Evolutionary conservation across 208 protist species (phyloP).

Genomic region (Trypanosoma avium): DNA sequence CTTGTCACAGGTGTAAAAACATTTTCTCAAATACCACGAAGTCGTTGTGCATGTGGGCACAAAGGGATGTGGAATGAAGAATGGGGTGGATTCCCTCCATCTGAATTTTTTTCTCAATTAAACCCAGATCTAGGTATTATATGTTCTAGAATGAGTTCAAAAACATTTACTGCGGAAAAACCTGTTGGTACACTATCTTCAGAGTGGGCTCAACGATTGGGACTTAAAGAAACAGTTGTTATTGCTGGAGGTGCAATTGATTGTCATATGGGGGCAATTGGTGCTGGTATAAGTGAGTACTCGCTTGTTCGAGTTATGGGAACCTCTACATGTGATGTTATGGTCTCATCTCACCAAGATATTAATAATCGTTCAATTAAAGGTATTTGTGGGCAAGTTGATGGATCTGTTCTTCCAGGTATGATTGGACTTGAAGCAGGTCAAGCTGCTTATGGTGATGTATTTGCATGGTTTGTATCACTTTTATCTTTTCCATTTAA

Average conservation of each 20-base stretch:
- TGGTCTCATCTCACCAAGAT: constrained; percentile 38
- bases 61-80: constrained; percentile 64
- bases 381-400: constrained; percentile 61
- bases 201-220: constrained; percentile 43
- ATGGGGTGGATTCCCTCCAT: constrained; percentile 55
- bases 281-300: constrained; percentile 45
- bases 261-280: constrained; percentile 53
- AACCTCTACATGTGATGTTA: constrained; percentile 72
- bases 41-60: constrained; percentile 55
- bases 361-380: constrained; percentile 30
- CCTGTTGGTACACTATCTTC: constrained; percentile 38
- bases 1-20: constrained; percentile 37
- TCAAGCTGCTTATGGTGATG: constrained; percentile 59
- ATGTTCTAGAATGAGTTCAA: constrained; percentile 38
- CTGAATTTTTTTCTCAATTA: constrained; percentile 47
- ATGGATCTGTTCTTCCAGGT: constrained; percentile 53
- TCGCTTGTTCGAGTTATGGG: constrained; percentile 62
- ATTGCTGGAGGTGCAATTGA: constrained; percentile 59
- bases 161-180: constrained; percentile 44
- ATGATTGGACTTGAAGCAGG: constrained; percentile 59
- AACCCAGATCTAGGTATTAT: constrained; percentile 37
- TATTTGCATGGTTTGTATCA: constrained; percentile 60
- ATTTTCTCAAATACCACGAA: constrained; percentile 31
- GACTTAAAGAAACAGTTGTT: constrained; percentile 35
- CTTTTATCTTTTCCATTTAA: constrained; percentile 41